These are phyloP conservation scores for Aureobasidium sp. DNA, from an alignment of 2,329 filamentous ascomycete genomes.

Conservation along the genomic window DNA sequence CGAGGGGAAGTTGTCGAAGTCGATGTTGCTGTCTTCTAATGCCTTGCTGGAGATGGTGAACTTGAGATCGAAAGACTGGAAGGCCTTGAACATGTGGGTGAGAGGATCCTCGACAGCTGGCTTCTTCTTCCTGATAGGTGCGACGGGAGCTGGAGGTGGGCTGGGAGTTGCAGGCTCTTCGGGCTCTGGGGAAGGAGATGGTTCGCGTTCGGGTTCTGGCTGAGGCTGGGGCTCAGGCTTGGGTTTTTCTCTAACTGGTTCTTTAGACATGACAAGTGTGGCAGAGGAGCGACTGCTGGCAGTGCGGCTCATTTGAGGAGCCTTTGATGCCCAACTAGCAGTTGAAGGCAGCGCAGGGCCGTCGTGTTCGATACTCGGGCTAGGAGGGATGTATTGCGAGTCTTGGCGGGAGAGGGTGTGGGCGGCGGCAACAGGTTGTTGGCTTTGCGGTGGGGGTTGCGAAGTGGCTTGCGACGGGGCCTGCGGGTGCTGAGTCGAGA, in stretches of 20 bases:
- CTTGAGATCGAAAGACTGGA: constrained; percentile 38
- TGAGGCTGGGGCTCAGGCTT: constrained; percentile 13
- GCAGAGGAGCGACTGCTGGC: not conserved
- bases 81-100: constrained; percentile 30
- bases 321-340: constrained; percentile 80
- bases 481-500: constrained; percentile 61
- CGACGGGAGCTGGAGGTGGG: not conserved
- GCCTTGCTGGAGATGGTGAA: constrained; percentile 44
- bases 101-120: constrained; percentile 16
- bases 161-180: not conserved
- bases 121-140: constrained; percentile 3
- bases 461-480: constrained; percentile 31
- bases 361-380: constrained; percentile 46
- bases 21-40: constrained; percentile 39
- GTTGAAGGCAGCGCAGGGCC: constrained; percentile 86
- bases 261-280: not conserved
- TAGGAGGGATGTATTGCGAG: constrained; percentile 15
- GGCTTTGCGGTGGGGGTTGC: constrained; percentile 39
- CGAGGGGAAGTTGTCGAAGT: constrained; percentile 55
- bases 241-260: not conserved
- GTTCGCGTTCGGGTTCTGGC: constrained; percentile 6
- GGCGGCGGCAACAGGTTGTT: constrained; percentile 41
- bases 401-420: constrained; percentile 59
- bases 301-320: constrained; percentile 38
- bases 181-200: constrained; percentile 9